These are phyloP conservation scores for Pseudocercospora vitis DNA, from an alignment of 2,329 filamentous ascomycete species.

Conservation along the genomic window DNA sequence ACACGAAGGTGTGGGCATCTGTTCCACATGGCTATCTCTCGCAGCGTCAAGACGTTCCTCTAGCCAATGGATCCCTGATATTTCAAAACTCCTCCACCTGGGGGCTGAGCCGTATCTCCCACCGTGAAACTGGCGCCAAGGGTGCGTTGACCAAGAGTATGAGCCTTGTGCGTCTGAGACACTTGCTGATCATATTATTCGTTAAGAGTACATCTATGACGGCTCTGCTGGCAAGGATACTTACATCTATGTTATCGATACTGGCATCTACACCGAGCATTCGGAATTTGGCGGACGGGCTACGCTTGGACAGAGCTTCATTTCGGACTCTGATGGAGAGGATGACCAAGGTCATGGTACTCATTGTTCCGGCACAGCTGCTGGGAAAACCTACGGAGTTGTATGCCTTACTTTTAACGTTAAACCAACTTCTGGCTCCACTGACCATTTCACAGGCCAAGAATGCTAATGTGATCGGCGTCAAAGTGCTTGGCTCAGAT, in stretches of 20 bases:
- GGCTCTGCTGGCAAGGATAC: constrained; percentile 30
- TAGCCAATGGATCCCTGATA: constrained; percentile 11
- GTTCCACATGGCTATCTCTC: constrained; percentile 16
- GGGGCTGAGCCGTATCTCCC: constrained; percentile 27
- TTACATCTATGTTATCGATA: constrained; percentile 27
- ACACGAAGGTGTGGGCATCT: constrained; percentile 39
- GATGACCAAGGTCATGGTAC: constrained; percentile 62
- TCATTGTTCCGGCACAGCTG: constrained; percentile 84
- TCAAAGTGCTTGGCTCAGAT: constrained; percentile 50
- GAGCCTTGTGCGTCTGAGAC: too few relatives aligned
- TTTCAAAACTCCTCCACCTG: constrained; percentile 25
- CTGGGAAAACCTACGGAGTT: constrained; percentile 62
- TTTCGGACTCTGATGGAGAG: constrained; percentile 38
- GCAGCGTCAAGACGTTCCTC: neutral
- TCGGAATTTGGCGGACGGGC: constrained; percentile 41
- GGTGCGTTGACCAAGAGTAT: too few relatives aligned
- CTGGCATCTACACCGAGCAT: constrained; percentile 31
- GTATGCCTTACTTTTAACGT: constrained; percentile 28
- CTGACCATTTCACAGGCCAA: constrained; percentile 32
- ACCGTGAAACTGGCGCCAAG: constrained; percentile 29
- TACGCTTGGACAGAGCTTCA: constrained; percentile 23
- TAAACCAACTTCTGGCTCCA: neutral
- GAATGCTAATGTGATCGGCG: constrained; percentile 48
- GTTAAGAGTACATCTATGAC: constrained; percentile 22
- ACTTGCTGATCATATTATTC: too few relatives aligned